Percentiles rank a stretch among this genome's conserved stretches.
Evolutionary conservation across 192 early-diverging fungal genomes (phyloP).

Genomic region (Backusella tarrabulga): DNA sequence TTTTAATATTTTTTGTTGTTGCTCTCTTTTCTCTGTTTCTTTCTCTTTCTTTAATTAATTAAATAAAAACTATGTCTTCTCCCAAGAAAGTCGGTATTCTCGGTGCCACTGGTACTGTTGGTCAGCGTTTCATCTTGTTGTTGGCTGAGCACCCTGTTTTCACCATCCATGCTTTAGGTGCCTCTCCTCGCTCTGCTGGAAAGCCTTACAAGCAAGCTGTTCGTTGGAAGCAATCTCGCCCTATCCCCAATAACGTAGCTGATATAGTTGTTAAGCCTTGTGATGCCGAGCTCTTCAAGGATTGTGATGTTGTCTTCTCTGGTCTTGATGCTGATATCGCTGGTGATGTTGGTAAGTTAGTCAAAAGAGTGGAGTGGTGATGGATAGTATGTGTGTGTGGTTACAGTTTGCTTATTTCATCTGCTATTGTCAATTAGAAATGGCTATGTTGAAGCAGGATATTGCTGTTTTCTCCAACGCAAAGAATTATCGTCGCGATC

Average conservation of each 20-base stretch:
- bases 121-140: slow-evolving; percentile 94
- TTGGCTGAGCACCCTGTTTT: slow-evolving; percentile 87
- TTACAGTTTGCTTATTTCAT: not conserved
- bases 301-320: slow-evolving; percentile 92
- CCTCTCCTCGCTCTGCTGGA: slow-evolving; percentile 87
- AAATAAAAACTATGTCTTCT: slow-evolving; percentile 10
- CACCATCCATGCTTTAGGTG: slow-evolving; percentile 85
- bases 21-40: not conserved
- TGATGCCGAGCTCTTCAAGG: slow-evolving; percentile 69
- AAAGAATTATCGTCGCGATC: slow-evolving; percentile 92
- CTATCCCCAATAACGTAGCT: slow-evolving; percentile 64
- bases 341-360: slow-evolving; percentile 74
- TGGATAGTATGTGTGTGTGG: not conserved
- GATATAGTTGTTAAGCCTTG: slow-evolving; percentile 67
- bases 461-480: slow-evolving; percentile 95
- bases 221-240: slow-evolving; percentile 86
- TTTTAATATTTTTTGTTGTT: not conserved
- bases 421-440: slow-evolving; percentile 48
- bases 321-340: slow-evolving; percentile 94
- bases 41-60: not conserved
- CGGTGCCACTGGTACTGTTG: slow-evolving; percentile 97
- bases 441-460: slow-evolving; percentile 83
- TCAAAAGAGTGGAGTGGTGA: not conserved
- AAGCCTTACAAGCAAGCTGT: slow-evolving; percentile 78
- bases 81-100: slow-evolving; percentile 79